Percentiles rank a stretch among this genome's conserved stretches.
Conservation (phyloP, 2,329 filamentous ascomycete genomes). For the Colletotrichum chrysophilum region DNA sequence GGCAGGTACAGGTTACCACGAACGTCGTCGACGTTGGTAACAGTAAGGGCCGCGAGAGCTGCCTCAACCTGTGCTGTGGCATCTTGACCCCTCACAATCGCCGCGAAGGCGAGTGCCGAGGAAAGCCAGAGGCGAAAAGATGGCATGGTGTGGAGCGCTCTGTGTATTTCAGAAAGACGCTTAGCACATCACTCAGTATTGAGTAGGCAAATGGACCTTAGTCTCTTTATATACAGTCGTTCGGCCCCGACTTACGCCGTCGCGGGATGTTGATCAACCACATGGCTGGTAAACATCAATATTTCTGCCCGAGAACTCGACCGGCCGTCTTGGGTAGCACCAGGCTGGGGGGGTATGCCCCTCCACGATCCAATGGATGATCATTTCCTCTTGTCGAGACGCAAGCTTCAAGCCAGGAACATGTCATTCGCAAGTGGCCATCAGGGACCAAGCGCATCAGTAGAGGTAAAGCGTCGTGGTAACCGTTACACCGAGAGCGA, state of each 20-base stretch:
- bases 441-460: not conserved
- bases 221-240: not conserved
- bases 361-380: not conserved
- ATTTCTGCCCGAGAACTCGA: not conserved
- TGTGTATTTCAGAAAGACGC: not conserved
- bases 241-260: not conserved
- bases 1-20: conserved; percentile 43
- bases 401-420: not conserved
- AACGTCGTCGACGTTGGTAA: conserved; percentile 41
- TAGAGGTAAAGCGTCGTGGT: not conserved
- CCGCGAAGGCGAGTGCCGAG: conserved; percentile 5
- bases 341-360: not conserved
- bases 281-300: not conserved
- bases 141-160: not conserved
- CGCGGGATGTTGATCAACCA: not conserved
- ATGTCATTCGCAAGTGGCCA: not conserved
- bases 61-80: conserved; percentile 1
- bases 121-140: conserved; percentile 1
- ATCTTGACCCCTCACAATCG: not conserved
- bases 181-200: not conserved
- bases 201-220: not conserved
- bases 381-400: not conserved
- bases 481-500: conserved; percentile 1
- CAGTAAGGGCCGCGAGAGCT: conserved; percentile 26
- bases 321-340: conserved; percentile 9